Base-by-base conservation (phyloP, 2,329 filamentous ascomycete species). In the Cytospora paraplurivora region DNA sequence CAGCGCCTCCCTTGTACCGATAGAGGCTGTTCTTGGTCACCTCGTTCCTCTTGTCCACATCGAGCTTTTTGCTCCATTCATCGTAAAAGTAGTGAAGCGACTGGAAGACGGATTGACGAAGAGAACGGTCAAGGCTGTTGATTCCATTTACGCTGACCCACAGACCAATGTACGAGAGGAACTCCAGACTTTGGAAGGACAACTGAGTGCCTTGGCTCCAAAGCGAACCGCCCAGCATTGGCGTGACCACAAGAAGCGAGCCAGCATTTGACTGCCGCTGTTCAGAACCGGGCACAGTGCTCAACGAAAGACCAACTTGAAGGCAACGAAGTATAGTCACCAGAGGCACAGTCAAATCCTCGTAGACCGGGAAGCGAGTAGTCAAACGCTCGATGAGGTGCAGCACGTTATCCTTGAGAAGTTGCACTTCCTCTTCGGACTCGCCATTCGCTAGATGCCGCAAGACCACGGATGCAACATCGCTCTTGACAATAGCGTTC, bases 281-380 rank as follows among this genome's bases (percentile, higher is more conserved):
- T 17, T 56, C 57, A 34, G 54, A 21, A 38, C 49, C 50, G 27
- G 56, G 62, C 5, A 64, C 51, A 13, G 58, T 64, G 19, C 62
- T 83, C 44, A 96, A 76, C 0, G 85, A 88, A 37, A 96, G 76
- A 3, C 92, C 93, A 65, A 96, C 79, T 68, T 89, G 86, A 11
- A 98, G 78, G 69, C 91, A 91, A 63, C 90, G 87, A 51, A 98
- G 79, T 67, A 97, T 90, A 59, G 90, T 91, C 52, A 92, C 82
- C 12, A 92, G 83, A 4, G 92, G 93, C 52, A 85, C 81, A 0
- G 90, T 91, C 69, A 98, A 85, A 72, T 99, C 95, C 66, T 92
- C 91, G 71, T 97, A 98, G 15, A 87, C 87, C 47, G 87, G 84
- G 72, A 93, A 96, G 41, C 87, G 82, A 35, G 85, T 80, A 1